Conservation (phyloP, 106 monocot species). For the Alisma plantagoaquatica region DNA sequence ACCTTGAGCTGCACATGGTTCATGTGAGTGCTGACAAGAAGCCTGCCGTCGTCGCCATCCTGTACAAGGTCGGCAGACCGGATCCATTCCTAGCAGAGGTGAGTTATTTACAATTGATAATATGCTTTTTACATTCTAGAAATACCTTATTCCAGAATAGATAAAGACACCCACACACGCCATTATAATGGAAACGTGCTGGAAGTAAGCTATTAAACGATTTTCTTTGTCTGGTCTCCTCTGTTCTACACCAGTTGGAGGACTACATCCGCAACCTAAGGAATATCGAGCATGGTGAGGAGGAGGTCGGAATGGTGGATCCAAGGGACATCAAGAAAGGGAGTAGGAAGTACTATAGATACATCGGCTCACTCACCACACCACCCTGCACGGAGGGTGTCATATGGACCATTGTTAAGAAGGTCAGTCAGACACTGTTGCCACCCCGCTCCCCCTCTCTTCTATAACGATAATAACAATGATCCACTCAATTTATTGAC, state of each 20-base stretch:
- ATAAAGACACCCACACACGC: no score
- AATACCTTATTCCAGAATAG: no score
- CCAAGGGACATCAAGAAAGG: constrained; percentile 28
- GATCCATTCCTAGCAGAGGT: constrained; percentile 47
- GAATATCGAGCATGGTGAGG: constrained; percentile 16
- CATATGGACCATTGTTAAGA: constrained; percentile 48
- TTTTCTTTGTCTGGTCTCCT: no score
- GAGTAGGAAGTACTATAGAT: constrained; percentile 68
- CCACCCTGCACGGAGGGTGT: constrained; percentile 90
- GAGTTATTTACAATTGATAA: neutral
- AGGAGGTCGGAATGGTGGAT: constrained; percentile 37
- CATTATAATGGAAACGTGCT: no score
- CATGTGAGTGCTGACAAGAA: constrained; percentile 38
- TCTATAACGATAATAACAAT: no score
- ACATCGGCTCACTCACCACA: constrained; percentile 73
- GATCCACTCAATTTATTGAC: no score
- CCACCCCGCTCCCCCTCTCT: no score
- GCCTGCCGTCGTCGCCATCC: constrained; percentile 48
- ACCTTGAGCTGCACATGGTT: constrained; percentile 75
- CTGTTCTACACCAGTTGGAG: no score
- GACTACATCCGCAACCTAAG: constrained; percentile 21
- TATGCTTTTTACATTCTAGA: no score
- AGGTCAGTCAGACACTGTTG: no score
- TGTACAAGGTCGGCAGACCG: constrained; percentile 51
- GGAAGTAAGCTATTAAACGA: no score